These are phyloP conservation scores for Phytophthora idaei DNA, from an alignment of 352 stramenopile species.

Conservation along the genomic window DNA sequence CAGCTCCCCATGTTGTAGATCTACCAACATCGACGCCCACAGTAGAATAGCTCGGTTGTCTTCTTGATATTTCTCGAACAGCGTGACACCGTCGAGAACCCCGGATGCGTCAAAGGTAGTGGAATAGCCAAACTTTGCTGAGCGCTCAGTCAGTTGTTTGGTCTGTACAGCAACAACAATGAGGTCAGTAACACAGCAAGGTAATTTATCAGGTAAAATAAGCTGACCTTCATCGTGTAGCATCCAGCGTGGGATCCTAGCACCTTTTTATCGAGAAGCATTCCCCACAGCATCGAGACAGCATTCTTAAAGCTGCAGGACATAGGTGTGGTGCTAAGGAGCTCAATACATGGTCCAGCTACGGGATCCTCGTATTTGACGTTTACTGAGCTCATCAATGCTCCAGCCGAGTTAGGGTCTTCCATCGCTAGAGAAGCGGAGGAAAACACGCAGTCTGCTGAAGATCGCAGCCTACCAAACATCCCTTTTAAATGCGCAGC, in stretches of 20 bases:
- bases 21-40: constrained; percentile 19
- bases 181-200: neutral
- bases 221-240: constrained; percentile 14
- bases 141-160: constrained; percentile 2
- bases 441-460: constrained; percentile 6
- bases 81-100: constrained; percentile 10
- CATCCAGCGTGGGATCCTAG: constrained; percentile 4
- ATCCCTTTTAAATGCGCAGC: constrained; percentile 10
- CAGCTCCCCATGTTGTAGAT: constrained; percentile 5
- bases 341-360: constrained; percentile 14
- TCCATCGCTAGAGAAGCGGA: neutral
- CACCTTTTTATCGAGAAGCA: constrained; percentile 13
- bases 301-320: neutral
- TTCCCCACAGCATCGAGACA: constrained; percentile 15
- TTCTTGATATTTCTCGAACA: constrained; percentile 14
- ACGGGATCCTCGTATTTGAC: constrained; percentile 13
- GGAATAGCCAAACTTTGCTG: constrained; percentile 18
- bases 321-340: constrained; percentile 8
- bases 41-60: constrained; percentile 2
- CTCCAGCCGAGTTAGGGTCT: neutral
- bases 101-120: neutral
- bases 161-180: constrained; percentile 1
- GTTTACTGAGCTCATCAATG: constrained; percentile 6
- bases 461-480: neutral
- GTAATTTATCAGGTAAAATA: neutral